Evolutionary conservation across 208 protist species (phyloP).

Genomic region (Acanthamoeba culbertsoni): DNA sequence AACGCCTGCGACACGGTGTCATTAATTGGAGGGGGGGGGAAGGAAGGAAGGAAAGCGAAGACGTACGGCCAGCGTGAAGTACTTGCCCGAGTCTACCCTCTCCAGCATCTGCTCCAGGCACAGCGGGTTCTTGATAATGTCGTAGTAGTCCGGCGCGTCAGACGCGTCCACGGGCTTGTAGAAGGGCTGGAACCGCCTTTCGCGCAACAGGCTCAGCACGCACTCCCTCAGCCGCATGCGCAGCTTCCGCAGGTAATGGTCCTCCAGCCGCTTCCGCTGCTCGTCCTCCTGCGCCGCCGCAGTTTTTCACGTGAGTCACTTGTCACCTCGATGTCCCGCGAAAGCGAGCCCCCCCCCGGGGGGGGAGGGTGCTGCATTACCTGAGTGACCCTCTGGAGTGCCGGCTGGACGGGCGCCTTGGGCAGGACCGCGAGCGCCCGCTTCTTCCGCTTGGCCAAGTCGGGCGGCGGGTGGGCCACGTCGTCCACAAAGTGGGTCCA

Average conservation of each 20-base stretch:
- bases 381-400: background rate
- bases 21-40: background rate
- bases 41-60: background rate
- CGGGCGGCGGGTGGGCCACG: background rate
- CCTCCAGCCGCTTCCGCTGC: background rate
- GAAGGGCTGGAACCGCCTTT: constrained; percentile 15
- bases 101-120: constrained; percentile 40
- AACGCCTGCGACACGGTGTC: background rate
- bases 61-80: background rate
- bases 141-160: constrained; percentile 60
- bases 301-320: background rate
- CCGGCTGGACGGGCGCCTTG: constrained; percentile 23
- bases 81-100: constrained; percentile 13
- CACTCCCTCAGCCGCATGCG: constrained; percentile 49
- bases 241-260: constrained; percentile 36
- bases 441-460: background rate
- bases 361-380: background rate
- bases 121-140: constrained; percentile 62
- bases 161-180: background rate
- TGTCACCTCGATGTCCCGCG: too few relatives aligned
- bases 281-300: background rate
- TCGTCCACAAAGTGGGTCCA: background rate
- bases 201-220: background rate
- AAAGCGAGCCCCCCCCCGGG: too few relatives aligned
- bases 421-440: background rate